Evolutionary conservation across 768 basidiomycete species (phyloP).

Genomic region (Suillus plorans): DNA sequence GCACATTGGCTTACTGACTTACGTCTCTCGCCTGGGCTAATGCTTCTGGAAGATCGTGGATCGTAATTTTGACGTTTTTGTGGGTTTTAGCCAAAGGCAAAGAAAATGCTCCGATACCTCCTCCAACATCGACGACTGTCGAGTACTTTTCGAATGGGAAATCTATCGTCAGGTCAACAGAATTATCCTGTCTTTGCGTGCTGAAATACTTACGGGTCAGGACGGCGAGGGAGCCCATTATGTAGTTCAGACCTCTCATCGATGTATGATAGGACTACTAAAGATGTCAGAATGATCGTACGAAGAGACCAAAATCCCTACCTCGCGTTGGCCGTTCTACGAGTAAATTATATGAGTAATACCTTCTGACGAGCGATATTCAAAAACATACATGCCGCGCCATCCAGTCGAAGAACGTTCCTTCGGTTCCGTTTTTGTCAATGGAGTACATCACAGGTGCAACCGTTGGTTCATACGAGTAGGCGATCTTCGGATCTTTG

Average conservation of each 20-base stretch:
- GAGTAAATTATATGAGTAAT: neutral
- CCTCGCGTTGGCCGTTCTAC: slow-evolving; percentile 22
- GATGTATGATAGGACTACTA: slow-evolving; percentile 21
- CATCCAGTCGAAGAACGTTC: slow-evolving; percentile 27
- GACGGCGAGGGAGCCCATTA: slow-evolving; percentile 27
- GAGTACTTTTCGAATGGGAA: slow-evolving; percentile 33
- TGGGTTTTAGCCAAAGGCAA: slow-evolving; percentile 28
- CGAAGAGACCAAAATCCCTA: slow-evolving; percentile 2
- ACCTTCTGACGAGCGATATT: neutral
- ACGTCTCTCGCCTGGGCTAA: slow-evolving; percentile 23
- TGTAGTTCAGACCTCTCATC: slow-evolving; percentile 22
- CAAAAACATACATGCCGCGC: slow-evolving; percentile 17
- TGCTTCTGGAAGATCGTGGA: slow-evolving; percentile 31
- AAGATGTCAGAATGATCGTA: neutral
- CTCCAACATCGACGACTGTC: slow-evolving; percentile 35
- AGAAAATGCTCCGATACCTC: slow-evolving; percentile 32
- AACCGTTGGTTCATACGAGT: slow-evolving; percentile 20
- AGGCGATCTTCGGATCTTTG: slow-evolving; percentile 20
- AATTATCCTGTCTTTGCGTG: neutral
- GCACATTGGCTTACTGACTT: neutral
- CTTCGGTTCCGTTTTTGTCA: slow-evolving; percentile 18
- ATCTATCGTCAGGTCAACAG: slow-evolving; percentile 14
- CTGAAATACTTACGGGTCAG: slow-evolving; percentile 17
- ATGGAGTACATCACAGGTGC: slow-evolving; percentile 22
- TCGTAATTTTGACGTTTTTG: slow-evolving; percentile 29